Evolutionary conservation across 1,139 yeast genomes (phyloP), one percentile per base, ranked within the genome.

Genomic region (Candida sp.): DNA sequence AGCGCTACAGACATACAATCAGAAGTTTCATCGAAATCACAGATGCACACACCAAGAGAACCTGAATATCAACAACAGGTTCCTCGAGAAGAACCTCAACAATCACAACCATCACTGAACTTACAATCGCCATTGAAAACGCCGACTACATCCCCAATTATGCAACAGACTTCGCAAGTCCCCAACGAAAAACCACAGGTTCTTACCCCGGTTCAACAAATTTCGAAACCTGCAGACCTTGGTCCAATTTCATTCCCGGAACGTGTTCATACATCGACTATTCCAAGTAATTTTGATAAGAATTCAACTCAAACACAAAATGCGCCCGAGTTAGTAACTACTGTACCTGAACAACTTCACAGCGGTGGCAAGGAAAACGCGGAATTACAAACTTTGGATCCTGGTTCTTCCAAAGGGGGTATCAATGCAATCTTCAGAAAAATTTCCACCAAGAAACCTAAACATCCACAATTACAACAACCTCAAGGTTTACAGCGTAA

Each of bases 221-320:
- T 48, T 50, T 29, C 46, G 56, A n/a, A 22, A 5, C 21, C 34
- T 11, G 11, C 34, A 12, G n/a, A 23, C 9, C 19, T n/a, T 21
- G 34, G 21, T 21, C 67, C 68, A 5, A 55, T 70, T 39, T 44
- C 83, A 11, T 74, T 79, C 55, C 90, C 90, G 6, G 84, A 82
- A 52, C 87, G 82, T 50, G 89, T 88, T 0, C 87, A 84, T 55
- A 82, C 87, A 2, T 73, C 85, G 0, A 45, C 54, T 25, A 49
- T 56, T 5, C 49, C 53, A 35, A 42, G 57, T 39, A 44, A 55
- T 1, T 50, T 51, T 33, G 45, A 47, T 38, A 51, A 56, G 41
- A 43, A 49, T 9, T 44, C 61, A 4, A 29, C 21, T 5, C 33
- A 37, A 8, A 11, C 27, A 19, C 19, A n/a, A 11, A 25, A 38